Percentiles rank a stretch among this genome's conserved stretches.
Conservation (phyloP, 1,284 basidiomycete genomes). For the Takashimella koratensis region DNA sequence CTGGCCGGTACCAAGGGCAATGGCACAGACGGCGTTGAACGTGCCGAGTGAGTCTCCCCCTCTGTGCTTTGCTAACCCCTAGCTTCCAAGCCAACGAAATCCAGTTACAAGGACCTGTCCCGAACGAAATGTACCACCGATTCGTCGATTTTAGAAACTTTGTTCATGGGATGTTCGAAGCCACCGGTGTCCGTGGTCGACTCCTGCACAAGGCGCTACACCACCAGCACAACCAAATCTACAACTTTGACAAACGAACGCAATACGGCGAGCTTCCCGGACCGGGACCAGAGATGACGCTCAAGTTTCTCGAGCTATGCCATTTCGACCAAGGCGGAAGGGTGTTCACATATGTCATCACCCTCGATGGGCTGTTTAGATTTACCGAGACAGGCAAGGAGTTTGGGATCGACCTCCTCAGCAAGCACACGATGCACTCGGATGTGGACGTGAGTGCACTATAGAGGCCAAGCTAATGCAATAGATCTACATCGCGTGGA, state of each 20-base stretch:
- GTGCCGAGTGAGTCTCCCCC: neutral
- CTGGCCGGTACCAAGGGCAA: constrained; percentile 34
- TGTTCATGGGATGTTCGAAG: constrained; percentile 52
- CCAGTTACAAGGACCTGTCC: constrained; percentile 53
- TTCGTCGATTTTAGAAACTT: constrained; percentile 54
- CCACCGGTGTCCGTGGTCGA: constrained; percentile 48
- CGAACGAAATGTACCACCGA: constrained; percentile 51
- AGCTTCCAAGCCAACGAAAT: constrained; percentile 54
- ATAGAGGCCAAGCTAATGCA: neutral
- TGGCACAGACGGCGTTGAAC: constrained; percentile 25
- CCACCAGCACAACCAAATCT: constrained; percentile 52
- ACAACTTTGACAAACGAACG: constrained; percentile 51
- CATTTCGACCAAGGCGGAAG: constrained; percentile 51
- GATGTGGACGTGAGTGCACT: constrained; percentile 48
- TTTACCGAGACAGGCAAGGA: constrained; percentile 57
- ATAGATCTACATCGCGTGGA: constrained; percentile 43
- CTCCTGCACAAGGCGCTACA: constrained; percentile 51
- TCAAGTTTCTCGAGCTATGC: constrained; percentile 52
- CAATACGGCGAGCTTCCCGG: constrained; percentile 45
- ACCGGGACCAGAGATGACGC: constrained; percentile 41
- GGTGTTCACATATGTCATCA: constrained; percentile 54
- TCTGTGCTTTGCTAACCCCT: constrained; percentile 1
- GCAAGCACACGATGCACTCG: constrained; percentile 57
- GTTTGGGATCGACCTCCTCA: constrained; percentile 54
- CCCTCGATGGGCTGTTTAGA: constrained; percentile 52